Base-by-base conservation (phyloP, 495 filamentous ascomycete species). In the Aspergillus ellipticus region DNA sequence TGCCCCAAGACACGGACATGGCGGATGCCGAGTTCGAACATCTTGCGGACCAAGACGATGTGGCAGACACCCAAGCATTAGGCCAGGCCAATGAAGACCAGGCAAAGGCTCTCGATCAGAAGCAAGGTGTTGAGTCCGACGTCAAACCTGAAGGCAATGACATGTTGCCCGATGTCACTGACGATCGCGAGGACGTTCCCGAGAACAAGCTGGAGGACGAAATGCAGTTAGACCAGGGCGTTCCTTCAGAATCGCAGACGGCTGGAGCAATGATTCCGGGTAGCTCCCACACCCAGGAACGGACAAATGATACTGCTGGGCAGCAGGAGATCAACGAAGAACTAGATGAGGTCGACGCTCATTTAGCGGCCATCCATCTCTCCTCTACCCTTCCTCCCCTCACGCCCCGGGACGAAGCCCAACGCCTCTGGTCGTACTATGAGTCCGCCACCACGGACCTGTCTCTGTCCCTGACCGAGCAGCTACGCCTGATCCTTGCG, bases 401-500 rank as follows among this genome's bases (percentile, higher is more conserved):
- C 41, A 77, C 74, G 61, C 79, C 75, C 29, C 66, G 66, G 50
- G 70, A 77, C 46, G 85, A 92, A 64, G 87, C 91, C 24, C 84
- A 89, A 46, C 78, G 83, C 39, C 84, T 93, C 65, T 99, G 95
- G 95, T 80, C 84, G 6, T 78, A 84, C 50, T 92, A 96, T 73
- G 90, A 96, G 72, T 76, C 80, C 56, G 80, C 83, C 45, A 97
- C 94, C 0, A 92, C 90, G 52, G 77, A 86, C 33, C 87, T 97
- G 49, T 95, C 95, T 0, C 84, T 93, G 53, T 85, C 86, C 5
- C 74, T 99, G 0, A 96, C 92, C 20, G 92, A 95, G 56, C 94
- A 97, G 61, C 86, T 99, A 29, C 90, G 93, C 29, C 85, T 99
- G 24, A 97, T 99, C 66, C 85, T 99, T 16, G 87, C 90, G 2